phyloP scores from a whole-genome alignment of 768 basidiomycete species.

The Lepiota brunneoincarnata region DNA sequence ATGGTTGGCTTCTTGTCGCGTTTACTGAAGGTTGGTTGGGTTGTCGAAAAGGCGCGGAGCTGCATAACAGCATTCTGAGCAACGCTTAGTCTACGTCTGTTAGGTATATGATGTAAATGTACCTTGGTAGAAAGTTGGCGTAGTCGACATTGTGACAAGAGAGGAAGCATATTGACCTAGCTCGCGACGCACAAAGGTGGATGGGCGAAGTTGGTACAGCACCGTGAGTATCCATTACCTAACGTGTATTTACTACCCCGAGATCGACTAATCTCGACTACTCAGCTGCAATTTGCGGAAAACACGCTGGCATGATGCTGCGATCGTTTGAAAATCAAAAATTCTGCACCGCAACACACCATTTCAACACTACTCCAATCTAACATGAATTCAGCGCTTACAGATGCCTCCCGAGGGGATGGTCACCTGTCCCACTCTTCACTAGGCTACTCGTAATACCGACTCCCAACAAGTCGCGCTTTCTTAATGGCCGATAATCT shows the following conservation, averaged over 20 bases:
- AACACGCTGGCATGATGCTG: too few relatives aligned
- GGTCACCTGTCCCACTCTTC: too few relatives aligned
- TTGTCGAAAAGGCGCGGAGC: constrained; percentile 49
- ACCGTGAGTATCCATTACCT: constrained; percentile 4
- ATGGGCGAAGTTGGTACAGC: background rate
- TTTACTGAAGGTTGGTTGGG: constrained; percentile 38
- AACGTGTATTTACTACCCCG: constrained; percentile 3
- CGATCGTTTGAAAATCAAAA: too few relatives aligned
- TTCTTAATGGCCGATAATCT: too few relatives aligned
- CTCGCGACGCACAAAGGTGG: background rate
- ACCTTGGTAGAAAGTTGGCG: constrained; percentile 23
- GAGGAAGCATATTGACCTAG: constrained; percentile 11
- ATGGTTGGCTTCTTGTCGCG: constrained; percentile 49
- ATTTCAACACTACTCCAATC: too few relatives aligned
- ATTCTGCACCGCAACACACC: too few relatives aligned
- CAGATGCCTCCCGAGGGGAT: too few relatives aligned
- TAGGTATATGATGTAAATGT: constrained; percentile 8
- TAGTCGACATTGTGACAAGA: constrained; percentile 24
- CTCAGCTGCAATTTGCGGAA: too few relatives aligned
- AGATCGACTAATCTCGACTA: too few relatives aligned
- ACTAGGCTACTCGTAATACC: too few relatives aligned
- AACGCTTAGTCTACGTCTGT: background rate
- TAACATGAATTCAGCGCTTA: too few relatives aligned
- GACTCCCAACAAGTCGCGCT: too few relatives aligned
- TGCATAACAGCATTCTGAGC: constrained; percentile 11